phyloP scores from a whole-genome alignment of 2,329 filamentous ascomycete genomes.

The Alternaria hordeiaustralica region DNA sequence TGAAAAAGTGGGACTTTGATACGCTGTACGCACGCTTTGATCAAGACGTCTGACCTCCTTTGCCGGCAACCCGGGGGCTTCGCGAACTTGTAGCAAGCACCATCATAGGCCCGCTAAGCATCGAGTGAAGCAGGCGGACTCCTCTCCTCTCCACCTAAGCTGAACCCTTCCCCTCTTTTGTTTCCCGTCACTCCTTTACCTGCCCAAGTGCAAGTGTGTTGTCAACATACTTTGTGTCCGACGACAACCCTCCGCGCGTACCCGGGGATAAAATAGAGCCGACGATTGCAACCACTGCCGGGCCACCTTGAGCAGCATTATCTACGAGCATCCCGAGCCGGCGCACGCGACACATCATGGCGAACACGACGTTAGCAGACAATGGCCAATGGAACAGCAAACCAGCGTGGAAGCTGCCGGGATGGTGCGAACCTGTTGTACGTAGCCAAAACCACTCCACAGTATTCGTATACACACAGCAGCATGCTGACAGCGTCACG shows the following conservation, averaged over 20 bases:
- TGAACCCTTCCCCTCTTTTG: conserved; percentile 3
- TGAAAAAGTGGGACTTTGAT: conserved; percentile 9
- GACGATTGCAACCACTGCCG: neutral
- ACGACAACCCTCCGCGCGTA: neutral
- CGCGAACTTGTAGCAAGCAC: conserved; percentile 7
- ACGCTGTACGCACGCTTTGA: conserved; percentile 9
- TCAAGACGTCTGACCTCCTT: conserved; percentile 12
- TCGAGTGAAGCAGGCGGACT: conserved; percentile 3
- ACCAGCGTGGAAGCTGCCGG: conserved; percentile 52
- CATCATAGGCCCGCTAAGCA: conserved; percentile 6
- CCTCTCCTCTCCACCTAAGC: conserved; percentile 1
- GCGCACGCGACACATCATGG: conserved; percentile 14
- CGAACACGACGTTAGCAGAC: conserved; percentile 19
- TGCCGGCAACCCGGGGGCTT: conserved; percentile 2
- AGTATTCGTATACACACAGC: neutral
- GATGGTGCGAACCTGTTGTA: conserved; percentile 52
- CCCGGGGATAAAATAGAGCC: neutral
- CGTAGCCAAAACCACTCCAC: conserved; percentile 8
- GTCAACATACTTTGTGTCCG: neutral
- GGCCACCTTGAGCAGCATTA: neutral
- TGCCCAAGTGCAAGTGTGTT: neutral
- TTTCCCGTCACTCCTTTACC: conserved; percentile 3
- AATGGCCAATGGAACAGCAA: conserved; percentile 47
- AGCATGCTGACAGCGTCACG: conserved; percentile 10
- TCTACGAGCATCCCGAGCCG: neutral